A percentile compares a stretch with the other conserved stretches of the same genome.
Conservation (phyloP, 2,329 filamentous ascomycete genomes). For the Scopulariopsis brevicaulis region DNA sequence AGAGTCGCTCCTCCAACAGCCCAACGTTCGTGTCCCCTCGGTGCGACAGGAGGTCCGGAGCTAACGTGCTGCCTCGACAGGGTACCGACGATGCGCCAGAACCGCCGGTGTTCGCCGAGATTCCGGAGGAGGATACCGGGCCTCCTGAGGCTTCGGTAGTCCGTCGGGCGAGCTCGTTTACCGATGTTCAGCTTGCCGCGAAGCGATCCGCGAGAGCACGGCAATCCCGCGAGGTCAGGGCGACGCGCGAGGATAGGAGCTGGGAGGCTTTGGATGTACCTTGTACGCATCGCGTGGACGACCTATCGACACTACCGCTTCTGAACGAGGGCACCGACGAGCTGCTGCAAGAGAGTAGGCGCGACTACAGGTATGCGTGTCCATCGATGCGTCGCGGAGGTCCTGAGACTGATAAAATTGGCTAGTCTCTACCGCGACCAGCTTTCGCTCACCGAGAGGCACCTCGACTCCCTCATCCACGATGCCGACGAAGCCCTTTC, state of each 20-base stretch:
- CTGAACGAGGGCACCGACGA: neutral
- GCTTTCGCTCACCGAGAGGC: slow-evolving; percentile 66
- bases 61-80: neutral
- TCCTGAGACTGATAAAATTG: neutral
- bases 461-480: slow-evolving; percentile 67
- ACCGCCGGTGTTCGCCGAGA: slow-evolving; percentile 4
- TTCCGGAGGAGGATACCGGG: slow-evolving; percentile 34
- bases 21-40: slow-evolving; percentile 35
- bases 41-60: neutral
- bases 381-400: neutral
- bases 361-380: neutral
- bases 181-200: slow-evolving; percentile 1
- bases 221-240: neutral
- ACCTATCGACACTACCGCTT: neutral
- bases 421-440: slow-evolving; percentile 67
- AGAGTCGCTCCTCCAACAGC: slow-evolving; percentile 57
- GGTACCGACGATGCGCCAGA: neutral
- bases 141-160: slow-evolving; percentile 56
- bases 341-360: slow-evolving; percentile 1
- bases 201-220: neutral
- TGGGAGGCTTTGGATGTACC: slow-evolving; percentile 3
- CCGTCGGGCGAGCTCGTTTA: slow-evolving; percentile 55
- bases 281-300: neutral
- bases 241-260: neutral
- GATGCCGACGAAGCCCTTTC: slow-evolving; percentile 68